Conservation (phyloP, 768 basidiomycete genomes). For the Roridomyces roridus region DNA sequence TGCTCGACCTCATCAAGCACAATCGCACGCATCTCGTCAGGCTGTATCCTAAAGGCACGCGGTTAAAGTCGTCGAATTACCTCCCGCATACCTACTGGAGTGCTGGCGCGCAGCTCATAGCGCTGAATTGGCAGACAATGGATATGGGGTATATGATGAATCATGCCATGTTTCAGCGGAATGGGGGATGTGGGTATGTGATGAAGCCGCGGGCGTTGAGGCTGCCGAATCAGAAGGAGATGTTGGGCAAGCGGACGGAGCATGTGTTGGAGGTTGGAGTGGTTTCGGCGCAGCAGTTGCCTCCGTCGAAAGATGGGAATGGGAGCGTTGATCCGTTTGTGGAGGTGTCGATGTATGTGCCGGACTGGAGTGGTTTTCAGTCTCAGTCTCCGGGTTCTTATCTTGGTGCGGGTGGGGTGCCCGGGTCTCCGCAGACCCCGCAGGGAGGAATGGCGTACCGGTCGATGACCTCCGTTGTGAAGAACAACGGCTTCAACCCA, state of each 20-base stretch:
- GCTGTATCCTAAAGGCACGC: slow-evolving; percentile 84
- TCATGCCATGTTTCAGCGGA: slow-evolving; percentile 93
- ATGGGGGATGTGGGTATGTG: slow-evolving; percentile 88
- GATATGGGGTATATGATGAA: slow-evolving; percentile 93
- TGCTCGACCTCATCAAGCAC: slow-evolving; percentile 84
- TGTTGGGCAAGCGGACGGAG: slow-evolving; percentile 56
- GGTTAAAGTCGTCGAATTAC: slow-evolving; percentile 87
- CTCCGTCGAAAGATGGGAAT: slow-evolving; percentile 69
- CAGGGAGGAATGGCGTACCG: slow-evolving; percentile 54
- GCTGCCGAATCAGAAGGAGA: slow-evolving; percentile 59
- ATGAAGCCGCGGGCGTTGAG: slow-evolving; percentile 86
- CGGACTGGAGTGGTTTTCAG: slow-evolving; percentile 61
- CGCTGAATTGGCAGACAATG: slow-evolving; percentile 97
- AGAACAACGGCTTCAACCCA: slow-evolving; percentile 94
- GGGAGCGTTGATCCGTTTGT: slow-evolving; percentile 75
- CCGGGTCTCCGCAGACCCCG: too few species aligned
- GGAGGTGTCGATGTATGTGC: slow-evolving; percentile 78
- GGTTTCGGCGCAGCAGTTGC: slow-evolving; percentile 92
- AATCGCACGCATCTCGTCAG: slow-evolving; percentile 82
- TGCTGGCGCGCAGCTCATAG: slow-evolving; percentile 87
- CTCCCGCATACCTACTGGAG: slow-evolving; percentile 91
- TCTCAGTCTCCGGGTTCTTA: neutral
- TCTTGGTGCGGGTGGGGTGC: too few species aligned
- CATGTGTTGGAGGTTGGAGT: slow-evolving; percentile 69
- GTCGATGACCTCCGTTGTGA: slow-evolving; percentile 60